Percentiles rank a stretch among this genome's conserved stretches.
Conservation (phyloP, 345 rosid genomes). For the Noccaea caerulescens region DNA sequence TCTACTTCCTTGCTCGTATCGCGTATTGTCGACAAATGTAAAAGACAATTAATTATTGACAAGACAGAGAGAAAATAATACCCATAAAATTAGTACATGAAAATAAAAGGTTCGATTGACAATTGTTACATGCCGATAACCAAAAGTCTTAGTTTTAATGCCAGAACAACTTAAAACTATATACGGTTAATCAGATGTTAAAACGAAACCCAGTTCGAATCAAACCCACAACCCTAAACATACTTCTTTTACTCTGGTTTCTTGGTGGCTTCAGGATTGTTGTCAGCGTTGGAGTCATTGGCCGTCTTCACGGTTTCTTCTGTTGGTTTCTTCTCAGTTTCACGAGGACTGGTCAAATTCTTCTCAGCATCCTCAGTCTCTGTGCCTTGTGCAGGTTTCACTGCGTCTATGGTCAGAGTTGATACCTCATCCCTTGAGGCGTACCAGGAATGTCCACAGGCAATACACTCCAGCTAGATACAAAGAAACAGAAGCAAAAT, state of each 20-base stretch:
- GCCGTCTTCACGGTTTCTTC: conserved; percentile 49
- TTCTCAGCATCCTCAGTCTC: conserved; percentile 66
- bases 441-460: conserved; percentile 92
- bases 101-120: neutral
- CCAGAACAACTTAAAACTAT: neutral
- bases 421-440: conserved; percentile 87
- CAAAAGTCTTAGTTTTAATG: conserved; percentile 3
- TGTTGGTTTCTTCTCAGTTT: conserved; percentile 56
- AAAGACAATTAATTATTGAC: neutral
- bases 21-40: neutral
- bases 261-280: conserved; percentile 47
- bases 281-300: conserved; percentile 50
- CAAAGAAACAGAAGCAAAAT: conserved; percentile 29
- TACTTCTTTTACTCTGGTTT: conserved; percentile 42
- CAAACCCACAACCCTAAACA: conserved; percentile 14
- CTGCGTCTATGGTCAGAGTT: conserved; percentile 68
- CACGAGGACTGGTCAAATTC: conserved; percentile 64
- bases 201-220: conserved; percentile 10
- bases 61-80: neutral
- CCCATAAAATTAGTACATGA: neutral
- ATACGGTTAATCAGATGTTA: conserved; percentile 22
- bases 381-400: conserved; percentile 52
- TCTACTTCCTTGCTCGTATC: too few species aligned
- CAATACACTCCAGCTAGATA: conserved; percentile 76
- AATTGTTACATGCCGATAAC: conserved; percentile 6